A percentile compares a stretch with the other conserved stretches of the same genome.
Evolutionary conservation across 306 rosid species (phyloP).

Genomic region (Adenanthera pavonina): DNA sequence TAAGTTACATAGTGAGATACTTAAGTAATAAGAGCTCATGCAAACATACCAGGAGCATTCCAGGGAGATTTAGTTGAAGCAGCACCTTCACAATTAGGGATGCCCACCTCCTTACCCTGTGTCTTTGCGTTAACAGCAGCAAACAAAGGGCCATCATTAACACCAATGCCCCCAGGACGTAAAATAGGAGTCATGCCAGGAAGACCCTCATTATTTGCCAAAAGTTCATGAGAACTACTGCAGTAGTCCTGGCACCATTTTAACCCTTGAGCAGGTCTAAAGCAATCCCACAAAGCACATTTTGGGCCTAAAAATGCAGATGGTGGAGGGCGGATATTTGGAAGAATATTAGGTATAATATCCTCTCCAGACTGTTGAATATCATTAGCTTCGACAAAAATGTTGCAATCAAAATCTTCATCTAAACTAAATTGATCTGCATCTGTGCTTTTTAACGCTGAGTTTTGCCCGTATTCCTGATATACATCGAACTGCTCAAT

Average conservation of each 20-base stretch:
- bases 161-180: slow-evolving; percentile 85
- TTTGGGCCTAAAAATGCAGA: slow-evolving; percentile 91
- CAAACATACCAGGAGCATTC: slow-evolving; percentile 82
- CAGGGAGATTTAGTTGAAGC: slow-evolving; percentile 93
- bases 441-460: slow-evolving; percentile 40
- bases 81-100: slow-evolving; percentile 94
- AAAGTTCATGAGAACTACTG: slow-evolving; percentile 69
- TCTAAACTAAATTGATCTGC: slow-evolving; percentile 47
- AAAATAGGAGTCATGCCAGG: slow-evolving; percentile 85
- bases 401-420: slow-evolving; percentile 47
- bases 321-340: slow-evolving; percentile 82
- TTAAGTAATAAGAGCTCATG: slow-evolving; percentile 2
- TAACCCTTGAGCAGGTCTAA: slow-evolving; percentile 87
- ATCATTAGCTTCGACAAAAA: slow-evolving; percentile 39
- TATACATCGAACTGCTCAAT: slow-evolving; percentile 38
- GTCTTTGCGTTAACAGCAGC: slow-evolving; percentile 80
- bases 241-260: slow-evolving; percentile 82
- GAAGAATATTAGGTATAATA: slow-evolving; percentile 65
- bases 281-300: slow-evolving; percentile 97
- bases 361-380: slow-evolving; percentile 50
- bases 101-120: slow-evolving; percentile 85
- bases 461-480: slow-evolving; percentile 36
- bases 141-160: slow-evolving; percentile 87
- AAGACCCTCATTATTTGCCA: slow-evolving; percentile 87
- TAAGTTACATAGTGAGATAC: slow-evolving; percentile 15